A percentile compares a stretch with the other conserved stretches of the same genome.
Conservation (phyloP, 345 rosid genomes). For the Sisymbrium altissimum region DNA sequence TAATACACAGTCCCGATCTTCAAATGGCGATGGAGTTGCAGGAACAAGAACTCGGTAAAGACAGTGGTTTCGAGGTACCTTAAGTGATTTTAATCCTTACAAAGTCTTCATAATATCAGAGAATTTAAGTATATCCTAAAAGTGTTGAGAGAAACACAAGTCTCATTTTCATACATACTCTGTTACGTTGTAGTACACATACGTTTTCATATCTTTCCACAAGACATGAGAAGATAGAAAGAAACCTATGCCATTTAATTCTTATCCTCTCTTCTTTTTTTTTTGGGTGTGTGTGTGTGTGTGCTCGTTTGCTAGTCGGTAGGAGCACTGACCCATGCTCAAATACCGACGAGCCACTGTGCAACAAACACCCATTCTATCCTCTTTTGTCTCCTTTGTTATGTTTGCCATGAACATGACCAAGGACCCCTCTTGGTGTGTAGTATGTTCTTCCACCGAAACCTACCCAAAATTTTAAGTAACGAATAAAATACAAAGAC, state of each 20-base stretch:
- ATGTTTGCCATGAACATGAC: slow-evolving; percentile 10
- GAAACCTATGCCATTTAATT: neutral
- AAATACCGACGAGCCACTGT: too few species aligned
- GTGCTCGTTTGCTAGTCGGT: too few species aligned
- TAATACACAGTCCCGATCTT: neutral
- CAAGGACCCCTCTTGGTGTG: neutral
- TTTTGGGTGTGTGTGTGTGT: too few species aligned
- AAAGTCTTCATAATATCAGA: neutral
- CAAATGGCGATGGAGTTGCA: neutral
- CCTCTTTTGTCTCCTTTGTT: neutral
- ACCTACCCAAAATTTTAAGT: neutral
- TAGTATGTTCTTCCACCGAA: slow-evolving; percentile 1
- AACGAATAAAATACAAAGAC: neutral
- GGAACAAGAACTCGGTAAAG: neutral
- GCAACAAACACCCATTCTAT: too few species aligned
- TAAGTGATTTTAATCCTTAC: neutral
- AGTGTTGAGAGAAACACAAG: slow-evolving; percentile 1
- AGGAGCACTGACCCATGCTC: too few species aligned
- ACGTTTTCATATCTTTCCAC: neutral
- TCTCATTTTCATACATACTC: neutral
- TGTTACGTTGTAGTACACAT: slow-evolving; percentile 1
- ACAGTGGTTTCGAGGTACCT: neutral
- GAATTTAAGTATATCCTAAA: neutral
- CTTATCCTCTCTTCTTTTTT: too few species aligned
- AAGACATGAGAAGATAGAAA: neutral